Conservation (phyloP, 2,329 filamentous ascomycete species). For the Ilyonectria sp. region DNA sequence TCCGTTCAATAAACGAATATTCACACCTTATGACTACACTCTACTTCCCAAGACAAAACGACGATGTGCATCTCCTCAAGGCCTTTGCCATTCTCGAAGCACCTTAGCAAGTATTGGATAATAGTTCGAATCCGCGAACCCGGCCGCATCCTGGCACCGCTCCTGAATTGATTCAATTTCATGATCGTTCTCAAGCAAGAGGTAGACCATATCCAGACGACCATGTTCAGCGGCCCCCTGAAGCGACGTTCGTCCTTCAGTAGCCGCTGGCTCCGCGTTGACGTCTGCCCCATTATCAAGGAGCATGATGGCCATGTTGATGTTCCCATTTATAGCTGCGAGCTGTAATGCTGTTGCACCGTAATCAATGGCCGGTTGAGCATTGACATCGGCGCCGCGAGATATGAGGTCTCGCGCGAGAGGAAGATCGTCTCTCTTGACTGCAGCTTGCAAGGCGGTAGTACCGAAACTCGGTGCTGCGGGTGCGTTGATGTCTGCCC, state of each 20-base stretch:
- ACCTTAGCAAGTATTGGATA: neutral
- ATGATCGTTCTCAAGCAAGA: conserved; percentile 26
- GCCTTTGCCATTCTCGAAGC: neutral
- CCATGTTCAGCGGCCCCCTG: conserved; percentile 16
- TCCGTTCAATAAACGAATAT: no score
- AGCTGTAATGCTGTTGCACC: conserved; percentile 15
- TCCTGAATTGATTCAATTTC: neutral
- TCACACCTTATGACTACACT: no score
- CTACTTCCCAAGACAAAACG: no score
- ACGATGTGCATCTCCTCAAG: neutral
- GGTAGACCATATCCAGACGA: conserved; percentile 26
- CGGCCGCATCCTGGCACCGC: conserved; percentile 12
- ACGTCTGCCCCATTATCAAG: conserved; percentile 7
- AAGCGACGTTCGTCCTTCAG: neutral
- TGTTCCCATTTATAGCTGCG: neutral
- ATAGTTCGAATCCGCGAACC: neutral
- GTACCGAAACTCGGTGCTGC: neutral
- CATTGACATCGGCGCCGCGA: conserved; percentile 55
- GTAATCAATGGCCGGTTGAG: accelerated
- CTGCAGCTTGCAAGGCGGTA: conserved; percentile 44
- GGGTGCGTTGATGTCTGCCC: conserved; percentile 50
- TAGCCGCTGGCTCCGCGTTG: accelerated
- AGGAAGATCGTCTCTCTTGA: conserved; percentile 11
- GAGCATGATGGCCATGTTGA: conserved; percentile 4
- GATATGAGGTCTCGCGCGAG: conserved; percentile 51